These are phyloP conservation scores for Penicillium sp. DNA, from an alignment of 2,329 filamentous ascomycete genomes.

Conservation along the genomic window DNA sequence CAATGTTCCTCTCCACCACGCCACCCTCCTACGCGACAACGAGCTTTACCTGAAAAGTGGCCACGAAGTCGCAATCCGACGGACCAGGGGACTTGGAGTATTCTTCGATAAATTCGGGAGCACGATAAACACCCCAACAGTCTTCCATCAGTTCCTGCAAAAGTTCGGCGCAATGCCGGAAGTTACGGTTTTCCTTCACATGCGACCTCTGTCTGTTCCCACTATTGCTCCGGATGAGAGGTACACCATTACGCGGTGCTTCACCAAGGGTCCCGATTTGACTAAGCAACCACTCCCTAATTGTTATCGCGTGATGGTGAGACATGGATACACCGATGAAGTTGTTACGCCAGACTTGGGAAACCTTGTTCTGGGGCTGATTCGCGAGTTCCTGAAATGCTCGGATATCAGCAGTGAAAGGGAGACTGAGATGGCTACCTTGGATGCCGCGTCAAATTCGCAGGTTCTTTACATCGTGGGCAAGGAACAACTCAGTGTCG, in stretches of 20 bases:
- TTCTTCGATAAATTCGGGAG: constrained; percentile 75
- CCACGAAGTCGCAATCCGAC: constrained; percentile 42
- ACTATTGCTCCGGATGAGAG: constrained; percentile 53
- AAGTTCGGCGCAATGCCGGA: constrained; percentile 69
- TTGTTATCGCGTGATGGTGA: constrained; percentile 67
- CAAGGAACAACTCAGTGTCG: constrained; percentile 42
- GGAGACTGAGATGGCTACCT: constrained; percentile 20
- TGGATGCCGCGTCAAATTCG: constrained; percentile 47
- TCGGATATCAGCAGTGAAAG: not conserved
- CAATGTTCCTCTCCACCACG: constrained; percentile 47
- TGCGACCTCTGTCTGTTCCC: constrained; percentile 63
- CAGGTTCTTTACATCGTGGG: constrained; percentile 53
- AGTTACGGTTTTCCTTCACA: constrained; percentile 72
- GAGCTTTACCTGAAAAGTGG: constrained; percentile 15
- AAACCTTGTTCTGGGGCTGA: constrained; percentile 59
- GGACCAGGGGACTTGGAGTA: constrained; percentile 62
- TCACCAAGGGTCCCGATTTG: constrained; percentile 17
- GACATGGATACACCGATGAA: constrained; percentile 72
- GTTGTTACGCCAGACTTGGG: constrained; percentile 66
- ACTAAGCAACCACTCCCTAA: constrained; percentile 52
- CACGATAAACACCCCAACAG: constrained; percentile 59
- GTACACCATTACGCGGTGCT: constrained; percentile 32
- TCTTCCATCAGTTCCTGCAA: constrained; percentile 70
- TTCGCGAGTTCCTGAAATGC: constrained; percentile 29
- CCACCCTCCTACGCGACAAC: constrained; percentile 13